Base-by-base conservation (phyloP, 2,329 filamentous ascomycete genomes). In the Hyphodiscus sp. region DNA sequence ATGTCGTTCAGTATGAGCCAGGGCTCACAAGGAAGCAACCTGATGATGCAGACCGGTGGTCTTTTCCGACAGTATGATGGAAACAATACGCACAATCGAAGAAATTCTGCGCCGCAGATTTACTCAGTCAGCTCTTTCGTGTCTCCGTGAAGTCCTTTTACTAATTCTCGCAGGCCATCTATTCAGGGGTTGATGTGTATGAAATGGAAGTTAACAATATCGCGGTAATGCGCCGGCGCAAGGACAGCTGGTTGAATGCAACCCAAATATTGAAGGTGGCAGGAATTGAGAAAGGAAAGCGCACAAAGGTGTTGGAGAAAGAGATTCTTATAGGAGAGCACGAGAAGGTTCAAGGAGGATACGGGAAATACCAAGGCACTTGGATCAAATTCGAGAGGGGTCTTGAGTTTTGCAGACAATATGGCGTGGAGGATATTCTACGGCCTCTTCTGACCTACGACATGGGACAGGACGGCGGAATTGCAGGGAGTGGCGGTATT, bases 201-300 rank as follows among this genome's bases (percentile, higher is more conserved):
- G 94, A 99, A 72, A 96, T 97, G 91, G 91, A 96, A 70, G 88
- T 97, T 57, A 95, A 96, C 69, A 83, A 82, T 45, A 78, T 99
- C 60, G 90, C 91, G 20, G 91, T 97, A 49, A 99, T 99, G 94
- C 89, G 94, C 69, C 86, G 94, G 54, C 86, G 94, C 60, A 87
- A 88, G 62, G 94, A 99, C 71, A 92, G 90, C 61, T 97, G 92
- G 89, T 79, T 99, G 61, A 99, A 99, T 73, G 94, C 94, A 50
- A 99, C 94, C 0, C 94, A 99, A 71, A 97, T 99, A 61, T 81
- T 99, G 60, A 99, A 99, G 68, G 91, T 97, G 38, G 94, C 94
- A 38, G 91, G 91, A 49, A 91, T 99, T 56, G 92, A 96, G 68
- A 99, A 99, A 74, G 94, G 92, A 56, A 95, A 96, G 73, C 87